Percentiles rank a stretch among this genome's conserved stretches.
phyloP scores from a whole-genome alignment of 345 rosid genomes.

The Salix koriyanagi region DNA sequence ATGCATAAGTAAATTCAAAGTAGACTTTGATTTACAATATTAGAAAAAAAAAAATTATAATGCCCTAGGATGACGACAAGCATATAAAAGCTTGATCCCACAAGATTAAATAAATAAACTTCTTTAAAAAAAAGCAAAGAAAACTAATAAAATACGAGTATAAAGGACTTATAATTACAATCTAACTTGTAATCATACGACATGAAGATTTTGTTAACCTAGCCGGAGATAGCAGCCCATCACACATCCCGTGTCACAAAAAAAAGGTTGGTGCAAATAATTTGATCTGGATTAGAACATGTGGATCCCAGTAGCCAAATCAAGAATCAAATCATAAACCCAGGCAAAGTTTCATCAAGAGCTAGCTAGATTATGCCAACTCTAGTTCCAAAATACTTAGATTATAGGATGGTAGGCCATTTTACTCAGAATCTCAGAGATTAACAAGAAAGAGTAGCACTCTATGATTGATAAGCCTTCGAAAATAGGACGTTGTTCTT shows the following conservation, averaged over 20 bases:
- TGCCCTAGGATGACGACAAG: too few relatives aligned
- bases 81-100: background rate
- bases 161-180: background rate
- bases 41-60: too few relatives aligned
- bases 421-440: constrained; percentile 19
- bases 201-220: background rate
- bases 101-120: background rate
- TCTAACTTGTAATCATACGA: background rate
- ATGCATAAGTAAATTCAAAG: too few relatives aligned
- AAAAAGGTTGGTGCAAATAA: background rate
- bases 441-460: background rate
- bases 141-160: background rate
- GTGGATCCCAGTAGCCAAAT: constrained; percentile 20
- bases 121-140: too few relatives aligned
- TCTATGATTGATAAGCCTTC: constrained; percentile 1
- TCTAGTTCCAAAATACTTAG: background rate
- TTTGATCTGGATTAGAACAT: constrained; percentile 6
- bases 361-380: background rate
- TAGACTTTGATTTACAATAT: too few relatives aligned
- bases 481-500: background rate
- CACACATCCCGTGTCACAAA: constrained; percentile 8
- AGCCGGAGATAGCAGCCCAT: constrained; percentile 3
- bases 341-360: background rate
- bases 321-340: constrained; percentile 20
- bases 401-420: constrained; percentile 20